Evolutionary conservation across 768 basidiomycete species (phyloP).

Genomic region (Neoboletus subvelutipes): DNA sequence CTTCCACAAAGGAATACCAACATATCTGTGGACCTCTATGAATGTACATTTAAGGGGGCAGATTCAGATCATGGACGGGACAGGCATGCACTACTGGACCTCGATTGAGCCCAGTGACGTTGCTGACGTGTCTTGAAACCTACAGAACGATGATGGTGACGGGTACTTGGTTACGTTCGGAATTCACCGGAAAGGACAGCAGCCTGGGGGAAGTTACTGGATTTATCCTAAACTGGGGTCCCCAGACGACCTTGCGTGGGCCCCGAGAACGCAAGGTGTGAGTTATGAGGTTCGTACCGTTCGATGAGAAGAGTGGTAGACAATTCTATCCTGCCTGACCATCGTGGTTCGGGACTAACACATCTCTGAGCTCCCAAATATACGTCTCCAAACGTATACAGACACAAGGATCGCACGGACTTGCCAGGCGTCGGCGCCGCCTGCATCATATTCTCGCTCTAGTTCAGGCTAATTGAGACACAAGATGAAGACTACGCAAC

Average conservation of each 20-base stretch:
- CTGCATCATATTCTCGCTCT: background rate
- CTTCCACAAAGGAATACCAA: background rate
- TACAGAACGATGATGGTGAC: background rate
- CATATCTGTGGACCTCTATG: background rate
- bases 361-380: background rate
- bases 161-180: background rate
- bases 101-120: constrained; percentile 11
- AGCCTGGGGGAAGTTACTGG: background rate
- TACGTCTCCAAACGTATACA: background rate
- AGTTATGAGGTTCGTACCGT: background rate
- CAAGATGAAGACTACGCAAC: background rate
- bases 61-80: background rate
- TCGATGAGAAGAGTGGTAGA: background rate
- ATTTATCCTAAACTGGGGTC: background rate
- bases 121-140: constrained; percentile 6
- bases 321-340: background rate
- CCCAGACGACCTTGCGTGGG: background rate
- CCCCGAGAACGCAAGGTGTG: background rate
- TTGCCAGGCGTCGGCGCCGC: background rate
- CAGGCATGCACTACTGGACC: background rate
- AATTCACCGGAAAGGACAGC: background rate
- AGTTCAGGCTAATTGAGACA: background rate
- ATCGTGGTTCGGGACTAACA: background rate
- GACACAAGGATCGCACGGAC: background rate
- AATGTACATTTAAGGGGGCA: background rate